Base-by-base conservation (phyloP, 1,284 basidiomycete genomes). In the Prillingera fragicola region DNA sequence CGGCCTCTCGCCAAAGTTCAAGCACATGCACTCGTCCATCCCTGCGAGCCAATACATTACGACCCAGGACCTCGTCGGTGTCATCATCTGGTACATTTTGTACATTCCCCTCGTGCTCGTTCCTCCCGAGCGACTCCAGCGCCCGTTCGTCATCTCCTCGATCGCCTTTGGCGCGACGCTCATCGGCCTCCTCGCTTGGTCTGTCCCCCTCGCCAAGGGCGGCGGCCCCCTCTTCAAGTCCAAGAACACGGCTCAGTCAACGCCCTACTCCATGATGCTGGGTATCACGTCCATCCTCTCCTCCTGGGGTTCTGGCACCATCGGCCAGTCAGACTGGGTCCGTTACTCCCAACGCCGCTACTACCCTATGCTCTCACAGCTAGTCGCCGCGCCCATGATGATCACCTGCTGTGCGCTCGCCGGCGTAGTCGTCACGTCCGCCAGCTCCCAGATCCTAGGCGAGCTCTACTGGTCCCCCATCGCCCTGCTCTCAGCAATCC, bases 261-360 rank as follows among this genome's bases (percentile, higher is more conserved):
- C 48, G 5, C 39, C 50, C 19, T 60, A 52, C 43, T 54, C 54
- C 3, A 60, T 63, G 50, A 55, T 61, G 54, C 47, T 62, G 19
- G 61, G 59, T 17, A 59, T 63, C 43, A 59, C 60, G 7, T 52
- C 48, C 13, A 56, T 62, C n/a, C 48, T 62, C 15, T 42, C 55
- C 21, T 48, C 54, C 2, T 56, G 55, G 57, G 59, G 50, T 5
- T 41, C 48, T n/a, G 62, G 62, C 3, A 62, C 58, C 3, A 48
- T 59, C 14, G 56, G 57, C 14, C 59, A 61, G 41, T 47, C 44
- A 28, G 62, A 63, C 45, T 63, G 57, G 57, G 55, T 56, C n/a
- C 54, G 61, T 44, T 63, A 61, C 48, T 48, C 58, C n/a, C 29
- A 60, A 21, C 18, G 52, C 31, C 42, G 52, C 34, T 48, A 56